Base-by-base conservation (phyloP, 2,329 filamentous ascomycete species). In the Sordariomycetes sp. region DNA sequence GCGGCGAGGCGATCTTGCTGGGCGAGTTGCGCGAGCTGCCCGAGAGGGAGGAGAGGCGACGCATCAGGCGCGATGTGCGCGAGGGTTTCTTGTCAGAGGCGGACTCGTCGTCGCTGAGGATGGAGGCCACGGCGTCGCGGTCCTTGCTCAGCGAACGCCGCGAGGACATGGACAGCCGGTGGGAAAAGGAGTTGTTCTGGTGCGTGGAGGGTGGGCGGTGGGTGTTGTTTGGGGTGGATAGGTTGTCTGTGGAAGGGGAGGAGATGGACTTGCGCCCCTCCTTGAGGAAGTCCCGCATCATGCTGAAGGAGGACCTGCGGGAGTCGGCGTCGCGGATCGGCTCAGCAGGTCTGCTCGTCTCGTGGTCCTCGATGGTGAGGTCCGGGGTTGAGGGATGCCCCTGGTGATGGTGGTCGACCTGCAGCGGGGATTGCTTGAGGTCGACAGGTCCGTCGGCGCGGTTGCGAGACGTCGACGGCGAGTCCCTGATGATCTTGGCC, bases 401-500 rank as follows among this genome's bases (percentile, higher is more conserved):
- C 10, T 24, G 25, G 21, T 18, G 35, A 33, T 73, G 70, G 35
- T 77, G 65, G 43, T 78, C 72, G 17, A 79, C 70, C 6, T 73
- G 48, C 26, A 79, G 53, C 1, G 72, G 73, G 3, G 75, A 78
- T 44, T 77, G 67, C 51, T 70, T 73, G 15, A 79, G 53, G 14
- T 77, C 68, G 25, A 72, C 42, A 12, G 12, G 33, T 6, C 23
- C 32, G 52, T 57, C 3, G 54, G 56, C 3, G 53, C 45, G 63
- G 15, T 51, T 54, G 9, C 21, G 14, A 5, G 29, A 26, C 17
- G 21, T 16, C 12, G 35, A 33, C 14, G 35, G 30, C n/a, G 70
- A 64, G 43, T 83, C 82, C 31, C 86, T 77, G 24, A 94, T 65
- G 42, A 94, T 94, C 33, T 81, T 77, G 32, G 88, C 85, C 14